Evolutionary conservation across 1,284 basidiomycete species (phyloP).

Genomic region (Cutaneotrichosporon curvatum): DNA sequence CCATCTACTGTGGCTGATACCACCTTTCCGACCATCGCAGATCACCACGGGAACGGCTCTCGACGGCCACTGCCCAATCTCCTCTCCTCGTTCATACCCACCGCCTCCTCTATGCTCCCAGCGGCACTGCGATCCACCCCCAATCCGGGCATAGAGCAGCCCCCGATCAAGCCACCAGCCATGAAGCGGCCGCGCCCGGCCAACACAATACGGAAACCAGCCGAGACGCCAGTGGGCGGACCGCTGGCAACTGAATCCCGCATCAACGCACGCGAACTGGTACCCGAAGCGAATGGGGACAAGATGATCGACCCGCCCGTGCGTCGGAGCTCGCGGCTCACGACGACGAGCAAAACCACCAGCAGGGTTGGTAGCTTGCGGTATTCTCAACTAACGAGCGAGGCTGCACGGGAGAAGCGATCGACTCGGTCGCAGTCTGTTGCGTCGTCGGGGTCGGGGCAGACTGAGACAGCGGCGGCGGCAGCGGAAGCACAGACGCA

Average conservation of each 20-base stretch:
- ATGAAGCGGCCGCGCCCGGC: slow-evolving; percentile 40
- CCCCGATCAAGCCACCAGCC: slow-evolving; percentile 33
- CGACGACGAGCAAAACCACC: slow-evolving; percentile 19
- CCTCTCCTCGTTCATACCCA: slow-evolving; percentile 20
- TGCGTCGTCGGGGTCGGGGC: slow-evolving; percentile 55
- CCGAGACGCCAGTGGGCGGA: slow-evolving; percentile 7
- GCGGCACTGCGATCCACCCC: slow-evolving; percentile 25
- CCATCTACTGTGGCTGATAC: slow-evolving; percentile 31
- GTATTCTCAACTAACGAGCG: not conserved
- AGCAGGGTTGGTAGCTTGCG: slow-evolving; percentile 8
- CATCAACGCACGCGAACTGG: slow-evolving; percentile 21
- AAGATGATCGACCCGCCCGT: slow-evolving; percentile 22
- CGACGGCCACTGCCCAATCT: slow-evolving; percentile 34
- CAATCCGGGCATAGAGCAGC: slow-evolving; percentile 7
- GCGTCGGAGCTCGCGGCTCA: slow-evolving; percentile 35
- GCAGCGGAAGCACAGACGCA: slow-evolving; percentile 61
- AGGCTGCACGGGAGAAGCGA: slow-evolving; percentile 20
- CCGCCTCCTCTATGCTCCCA: not conserved
- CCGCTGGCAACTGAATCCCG: slow-evolving; percentile 16
- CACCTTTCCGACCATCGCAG: slow-evolving; percentile 29
- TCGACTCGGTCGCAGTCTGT: slow-evolving; percentile 31
- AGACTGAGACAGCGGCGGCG: slow-evolving; percentile 58
- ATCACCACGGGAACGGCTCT: slow-evolving; percentile 10
- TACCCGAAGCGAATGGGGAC: slow-evolving; percentile 29
- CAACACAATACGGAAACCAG: not conserved